Percentiles rank a stretch among this genome's conserved stretches.
These are phyloP conservation scores for Cenchrus fungigraminus DNA, from an alignment of 176 grass and related monocot species.

Conservation along the genomic window DNA sequence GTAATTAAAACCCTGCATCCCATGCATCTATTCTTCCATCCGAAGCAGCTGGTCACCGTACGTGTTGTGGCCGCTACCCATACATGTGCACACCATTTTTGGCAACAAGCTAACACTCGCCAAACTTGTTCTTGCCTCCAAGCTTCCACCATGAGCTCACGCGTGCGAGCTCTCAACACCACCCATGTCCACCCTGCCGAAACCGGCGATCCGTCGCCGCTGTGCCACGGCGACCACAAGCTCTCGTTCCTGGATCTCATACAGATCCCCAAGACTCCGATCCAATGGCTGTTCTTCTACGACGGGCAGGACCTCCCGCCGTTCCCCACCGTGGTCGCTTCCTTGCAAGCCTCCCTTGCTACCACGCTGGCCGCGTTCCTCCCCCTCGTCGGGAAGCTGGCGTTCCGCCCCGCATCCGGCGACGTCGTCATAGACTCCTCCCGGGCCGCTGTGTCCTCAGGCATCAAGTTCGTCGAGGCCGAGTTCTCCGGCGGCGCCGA, in stretches of 20 bases:
- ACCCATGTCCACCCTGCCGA: constrained; percentile 6
- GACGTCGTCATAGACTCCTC: constrained; percentile 41
- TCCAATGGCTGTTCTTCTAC: constrained; percentile 38
- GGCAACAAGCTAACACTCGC: too few species aligned
- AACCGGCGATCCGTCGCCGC: background rate
- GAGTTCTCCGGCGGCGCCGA: constrained; percentile 25
- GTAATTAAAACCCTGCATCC: too few species aligned
- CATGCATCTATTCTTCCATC: too few species aligned
- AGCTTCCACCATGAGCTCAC: background rate
- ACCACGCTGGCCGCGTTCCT: constrained; percentile 18
- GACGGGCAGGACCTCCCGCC: constrained; percentile 18
- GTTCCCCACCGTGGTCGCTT: background rate
- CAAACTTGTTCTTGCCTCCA: background rate
- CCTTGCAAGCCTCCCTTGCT: constrained; percentile 13
- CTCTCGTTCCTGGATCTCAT: background rate
- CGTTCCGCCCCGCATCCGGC: background rate
- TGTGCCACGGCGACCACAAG: background rate
- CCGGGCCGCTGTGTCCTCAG: background rate
- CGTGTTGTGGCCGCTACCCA: too few species aligned
- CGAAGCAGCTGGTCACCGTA: too few species aligned
- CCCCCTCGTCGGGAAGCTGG: constrained; percentile 27
- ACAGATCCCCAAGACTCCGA: background rate
- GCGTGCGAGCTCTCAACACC: background rate
- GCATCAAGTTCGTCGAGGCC: constrained; percentile 45
- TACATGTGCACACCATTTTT: too few species aligned